phyloP scores from a whole-genome alignment of 768 basidiomycete genomes.

The Russula sp. region DNA sequence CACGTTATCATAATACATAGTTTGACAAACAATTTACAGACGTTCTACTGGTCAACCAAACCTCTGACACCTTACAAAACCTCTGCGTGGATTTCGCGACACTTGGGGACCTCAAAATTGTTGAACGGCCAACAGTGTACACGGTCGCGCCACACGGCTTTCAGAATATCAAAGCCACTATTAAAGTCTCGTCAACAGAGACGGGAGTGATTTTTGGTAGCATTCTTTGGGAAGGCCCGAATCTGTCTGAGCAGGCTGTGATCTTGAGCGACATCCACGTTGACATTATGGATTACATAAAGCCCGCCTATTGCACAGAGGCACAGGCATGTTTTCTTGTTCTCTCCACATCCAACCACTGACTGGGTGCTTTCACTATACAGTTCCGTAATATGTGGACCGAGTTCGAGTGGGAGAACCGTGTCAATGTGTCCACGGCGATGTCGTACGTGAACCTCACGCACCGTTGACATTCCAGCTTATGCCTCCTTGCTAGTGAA shows the following conservation, averaged over 20 bases:
- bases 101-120: conserved; percentile 91
- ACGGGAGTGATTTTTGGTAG: conserved; percentile 98
- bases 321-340: conserved; percentile 55
- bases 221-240: conserved; percentile 91
- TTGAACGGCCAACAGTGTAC: conserved; percentile 90
- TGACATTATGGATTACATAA: conserved; percentile 98
- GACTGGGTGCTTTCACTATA: not conserved
- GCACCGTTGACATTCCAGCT: not conserved
- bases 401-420: conserved; percentile 99
- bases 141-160: conserved; percentile 95
- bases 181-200: conserved; percentile 97
- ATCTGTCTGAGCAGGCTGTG: conserved; percentile 82
- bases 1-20: not conserved
- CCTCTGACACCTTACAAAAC: conserved; percentile 88
- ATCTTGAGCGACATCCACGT: conserved; percentile 97
- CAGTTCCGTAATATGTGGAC: conserved; percentile 99
- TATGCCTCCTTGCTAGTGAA: conserved; percentile 39
- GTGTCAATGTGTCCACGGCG: conserved; percentile 84
- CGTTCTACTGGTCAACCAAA: conserved; percentile 95
- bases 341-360: not conserved
- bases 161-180: conserved; percentile 97
- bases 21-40: conserved; percentile 39
- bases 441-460: conserved; percentile 54
- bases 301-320: conserved; percentile 92
- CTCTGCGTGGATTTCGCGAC: conserved; percentile 97